A percentile compares a stretch with the other conserved stretches of the same genome.
Conservation (phyloP, 805 yeast species). For the Tetrapisispora fleetii region DNA sequence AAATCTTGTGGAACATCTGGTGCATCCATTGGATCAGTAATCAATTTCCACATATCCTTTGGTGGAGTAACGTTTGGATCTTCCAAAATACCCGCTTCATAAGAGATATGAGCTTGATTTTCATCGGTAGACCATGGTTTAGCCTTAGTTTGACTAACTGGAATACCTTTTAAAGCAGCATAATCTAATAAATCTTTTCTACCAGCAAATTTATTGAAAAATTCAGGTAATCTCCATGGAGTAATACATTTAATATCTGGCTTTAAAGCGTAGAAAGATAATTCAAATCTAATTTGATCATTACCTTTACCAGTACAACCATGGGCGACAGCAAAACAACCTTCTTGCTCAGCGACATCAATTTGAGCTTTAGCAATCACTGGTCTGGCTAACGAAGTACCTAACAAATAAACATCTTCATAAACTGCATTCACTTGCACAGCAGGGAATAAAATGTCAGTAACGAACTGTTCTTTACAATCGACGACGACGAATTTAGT, state of each 20-base stretch:
- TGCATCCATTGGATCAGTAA: slow-evolving; percentile 91
- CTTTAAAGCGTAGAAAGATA: slow-evolving; percentile 93
- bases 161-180: slow-evolving; percentile 85
- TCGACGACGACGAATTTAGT: slow-evolving; percentile 89
- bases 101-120: slow-evolving; percentile 97
- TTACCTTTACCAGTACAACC: slow-evolving; percentile 99
- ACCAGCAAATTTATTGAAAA: slow-evolving; percentile 94
- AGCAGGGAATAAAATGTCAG: slow-evolving; percentile 87
- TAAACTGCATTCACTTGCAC: slow-evolving; percentile 96
- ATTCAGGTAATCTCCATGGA: slow-evolving; percentile 97
- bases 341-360: slow-evolving; percentile 91
- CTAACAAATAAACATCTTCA: slow-evolving; percentile 92
- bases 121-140: slow-evolving; percentile 99
- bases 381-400: slow-evolving; percentile 98
- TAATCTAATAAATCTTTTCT: slow-evolving; percentile 92
- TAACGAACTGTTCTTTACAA: slow-evolving; percentile 90
- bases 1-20: slow-evolving; percentile 90
- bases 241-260: slow-evolving; percentile 96
- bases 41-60: slow-evolving; percentile 99
- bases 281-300: slow-evolving; percentile 97
- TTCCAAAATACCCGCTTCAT: slow-evolving; percentile 98
- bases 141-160: slow-evolving; percentile 94
- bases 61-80: slow-evolving; percentile 99
- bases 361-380: slow-evolving; percentile 98
- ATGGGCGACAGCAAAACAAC: slow-evolving; percentile 97